phyloP scores from a whole-genome alignment of 352 stramenopile species.

The Globisporangium yorkense region DNA sequence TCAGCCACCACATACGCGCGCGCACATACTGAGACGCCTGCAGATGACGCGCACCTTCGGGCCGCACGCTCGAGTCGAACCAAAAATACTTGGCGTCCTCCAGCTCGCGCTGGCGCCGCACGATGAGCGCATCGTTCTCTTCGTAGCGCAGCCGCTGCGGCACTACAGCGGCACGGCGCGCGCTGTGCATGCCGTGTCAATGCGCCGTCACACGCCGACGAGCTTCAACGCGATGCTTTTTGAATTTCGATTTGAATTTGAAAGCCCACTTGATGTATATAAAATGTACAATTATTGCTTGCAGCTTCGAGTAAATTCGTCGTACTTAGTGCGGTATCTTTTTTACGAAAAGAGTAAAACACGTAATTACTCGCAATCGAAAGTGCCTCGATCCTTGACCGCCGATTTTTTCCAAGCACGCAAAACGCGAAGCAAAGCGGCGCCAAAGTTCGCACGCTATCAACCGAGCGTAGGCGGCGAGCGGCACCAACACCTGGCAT shows the following conservation, averaged over 20 bases:
- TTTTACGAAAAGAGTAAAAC: neutral
- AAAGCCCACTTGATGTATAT: neutral
- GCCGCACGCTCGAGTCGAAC: constrained; percentile 55
- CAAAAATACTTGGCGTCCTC: constrained; percentile 40
- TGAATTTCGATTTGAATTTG: neutral
- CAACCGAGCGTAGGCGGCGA: neutral
- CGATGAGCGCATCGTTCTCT: constrained; percentile 5
- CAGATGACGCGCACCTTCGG: constrained; percentile 30
- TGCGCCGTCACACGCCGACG: too few relatives aligned
- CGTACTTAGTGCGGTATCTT: neutral
- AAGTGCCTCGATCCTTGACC: neutral
- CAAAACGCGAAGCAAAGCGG: constrained; percentile 1
- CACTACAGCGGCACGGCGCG: neutral
- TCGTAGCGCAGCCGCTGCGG: constrained; percentile 20
- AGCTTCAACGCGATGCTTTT: neutral
- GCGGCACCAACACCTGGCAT: neutral
- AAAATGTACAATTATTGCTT: neutral
- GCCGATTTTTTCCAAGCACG: neutral
- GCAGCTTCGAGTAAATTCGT: neutral
- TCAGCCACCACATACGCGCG: neutral
- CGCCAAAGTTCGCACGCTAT: neutral
- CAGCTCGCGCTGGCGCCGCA: constrained; percentile 13
- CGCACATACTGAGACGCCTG: too few relatives aligned
- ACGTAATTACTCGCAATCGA: neutral
- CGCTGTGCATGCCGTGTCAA: constrained; percentile 7